These are phyloP conservation scores for Chaetomiaceae sp. DNA, from an alignment of 2,329 filamentous ascomycete species.

Conservation along the genomic window DNA sequence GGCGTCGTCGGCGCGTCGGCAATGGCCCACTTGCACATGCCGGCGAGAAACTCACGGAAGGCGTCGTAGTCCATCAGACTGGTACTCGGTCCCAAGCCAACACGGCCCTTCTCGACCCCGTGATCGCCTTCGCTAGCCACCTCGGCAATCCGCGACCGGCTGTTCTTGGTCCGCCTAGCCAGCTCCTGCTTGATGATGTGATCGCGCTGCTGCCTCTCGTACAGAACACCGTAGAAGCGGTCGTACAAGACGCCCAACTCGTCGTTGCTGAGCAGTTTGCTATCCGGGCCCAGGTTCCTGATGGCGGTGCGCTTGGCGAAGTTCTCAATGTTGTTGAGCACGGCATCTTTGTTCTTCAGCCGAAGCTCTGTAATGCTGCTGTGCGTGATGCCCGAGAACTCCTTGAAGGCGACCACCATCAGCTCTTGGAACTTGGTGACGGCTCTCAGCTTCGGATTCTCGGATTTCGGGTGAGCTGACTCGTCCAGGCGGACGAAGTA, in stretches of 20 bases:
- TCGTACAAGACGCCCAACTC: conserved; percentile 91
- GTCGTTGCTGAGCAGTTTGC: conserved; percentile 78
- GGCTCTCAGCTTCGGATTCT: conserved; percentile 87
- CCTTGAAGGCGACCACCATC: conserved; percentile 98
- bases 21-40: conserved; percentile 86
- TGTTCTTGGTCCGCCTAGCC: conserved; percentile 58
- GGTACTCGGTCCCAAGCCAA: conserved; percentile 81
- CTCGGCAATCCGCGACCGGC: conserved; percentile 33
- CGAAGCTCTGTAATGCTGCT: conserved; percentile 84
- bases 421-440: conserved; percentile 96
- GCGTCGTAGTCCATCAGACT: conserved; percentile 96
- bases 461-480: conserved; percentile 89
- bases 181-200: conserved; percentile 72
- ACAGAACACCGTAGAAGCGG: conserved; percentile 84
- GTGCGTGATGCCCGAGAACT: conserved; percentile 93
- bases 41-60: conserved; percentile 88
- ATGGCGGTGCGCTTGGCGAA: conserved; percentile 97
- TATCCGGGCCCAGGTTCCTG: conserved; percentile 89
- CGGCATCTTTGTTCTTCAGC: conserved; percentile 86
- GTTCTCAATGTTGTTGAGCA: conserved; percentile 91
- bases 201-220: conserved; percentile 82
- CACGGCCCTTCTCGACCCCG: conserved; percentile 72
- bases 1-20: conserved; percentile 70
- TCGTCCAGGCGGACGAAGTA: conserved; percentile 93
- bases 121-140: conserved; percentile 37